A percentile compares a stretch with the other conserved stretches of the same genome.
phyloP scores from a whole-genome alignment of 2,329 filamentous ascomycete species.

The Apiospora kogelbergensis region DNA sequence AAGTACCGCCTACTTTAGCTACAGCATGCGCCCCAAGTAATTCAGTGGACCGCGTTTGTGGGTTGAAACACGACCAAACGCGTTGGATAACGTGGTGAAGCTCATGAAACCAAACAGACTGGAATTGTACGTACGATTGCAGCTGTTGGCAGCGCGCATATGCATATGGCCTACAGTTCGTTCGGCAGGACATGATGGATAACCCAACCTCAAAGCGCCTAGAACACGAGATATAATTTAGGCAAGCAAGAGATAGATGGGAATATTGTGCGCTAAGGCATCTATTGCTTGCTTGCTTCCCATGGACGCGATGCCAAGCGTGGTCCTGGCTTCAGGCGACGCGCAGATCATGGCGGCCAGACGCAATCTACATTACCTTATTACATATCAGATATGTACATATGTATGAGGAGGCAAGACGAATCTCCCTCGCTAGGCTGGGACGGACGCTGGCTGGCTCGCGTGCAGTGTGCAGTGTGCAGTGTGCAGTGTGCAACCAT shows the following conservation, averaged over 20 bases:
- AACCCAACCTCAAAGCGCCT: too few relatives aligned
- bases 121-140: not conserved
- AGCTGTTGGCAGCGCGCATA: not conserved
- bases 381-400: too few relatives aligned
- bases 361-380: too few relatives aligned
- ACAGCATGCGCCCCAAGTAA: not conserved
- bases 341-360: not conserved
- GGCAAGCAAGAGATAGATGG: not conserved
- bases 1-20: not conserved
- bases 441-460: too few relatives aligned
- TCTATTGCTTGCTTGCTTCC: not conserved
- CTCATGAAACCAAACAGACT: not conserved
- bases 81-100: slow-evolving; percentile 1
- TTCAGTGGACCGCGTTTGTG: slow-evolving; percentile 6
- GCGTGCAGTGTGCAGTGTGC: too few relatives aligned
- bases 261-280: not conserved
- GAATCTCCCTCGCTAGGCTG: too few relatives aligned
- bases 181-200: not conserved
- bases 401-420: not conserved
- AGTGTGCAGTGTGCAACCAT: not conserved
- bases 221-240: not conserved
- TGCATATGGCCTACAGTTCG: not conserved
- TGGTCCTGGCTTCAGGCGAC: slow-evolving; percentile 2
- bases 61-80: slow-evolving; percentile 6
- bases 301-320: not conserved